Conservation (phyloP, 257 asterid genomes). For the Solanum dulcamara region DNA sequence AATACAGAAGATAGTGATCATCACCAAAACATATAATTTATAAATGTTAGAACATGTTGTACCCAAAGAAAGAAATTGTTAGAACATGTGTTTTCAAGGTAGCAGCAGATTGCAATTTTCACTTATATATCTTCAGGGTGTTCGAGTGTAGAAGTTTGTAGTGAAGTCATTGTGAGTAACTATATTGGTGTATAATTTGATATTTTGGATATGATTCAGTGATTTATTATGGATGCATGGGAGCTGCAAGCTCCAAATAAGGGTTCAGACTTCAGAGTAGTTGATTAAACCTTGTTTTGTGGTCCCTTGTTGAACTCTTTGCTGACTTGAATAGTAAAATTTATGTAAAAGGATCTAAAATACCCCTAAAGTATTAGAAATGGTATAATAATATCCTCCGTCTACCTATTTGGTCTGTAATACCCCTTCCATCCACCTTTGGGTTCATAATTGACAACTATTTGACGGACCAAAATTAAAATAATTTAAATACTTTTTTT, state of each 20-base stretch:
- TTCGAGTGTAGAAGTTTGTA: conserved; percentile 24
- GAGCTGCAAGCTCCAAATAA: not conserved
- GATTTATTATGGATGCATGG: not conserved
- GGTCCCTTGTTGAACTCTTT: not conserved
- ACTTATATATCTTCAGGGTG: not conserved
- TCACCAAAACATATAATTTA: conserved; percentile 14
- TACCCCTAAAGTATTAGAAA: too few species aligned
- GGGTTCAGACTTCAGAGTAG: not conserved
- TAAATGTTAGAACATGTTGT: conserved; percentile 10
- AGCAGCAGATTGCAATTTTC: not conserved
- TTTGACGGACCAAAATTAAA: too few species aligned
- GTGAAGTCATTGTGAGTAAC: not conserved
- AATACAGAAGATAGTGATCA: conserved; percentile 19
- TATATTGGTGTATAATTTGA: not conserved
- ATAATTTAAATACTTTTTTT: too few species aligned
- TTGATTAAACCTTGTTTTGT: not conserved
- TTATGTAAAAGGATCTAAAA: too few species aligned
- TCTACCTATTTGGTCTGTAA: too few species aligned
- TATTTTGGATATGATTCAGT: not conserved
- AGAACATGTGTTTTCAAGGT: conserved; percentile 9
- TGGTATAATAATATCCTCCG: too few species aligned
- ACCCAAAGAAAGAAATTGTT: not conserved
- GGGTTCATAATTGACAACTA: too few species aligned
- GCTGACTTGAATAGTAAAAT: not conserved
- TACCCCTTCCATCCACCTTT: too few species aligned